Conservation (phyloP, 306 rosid genomes). For the Sophora flavescens region DNA sequence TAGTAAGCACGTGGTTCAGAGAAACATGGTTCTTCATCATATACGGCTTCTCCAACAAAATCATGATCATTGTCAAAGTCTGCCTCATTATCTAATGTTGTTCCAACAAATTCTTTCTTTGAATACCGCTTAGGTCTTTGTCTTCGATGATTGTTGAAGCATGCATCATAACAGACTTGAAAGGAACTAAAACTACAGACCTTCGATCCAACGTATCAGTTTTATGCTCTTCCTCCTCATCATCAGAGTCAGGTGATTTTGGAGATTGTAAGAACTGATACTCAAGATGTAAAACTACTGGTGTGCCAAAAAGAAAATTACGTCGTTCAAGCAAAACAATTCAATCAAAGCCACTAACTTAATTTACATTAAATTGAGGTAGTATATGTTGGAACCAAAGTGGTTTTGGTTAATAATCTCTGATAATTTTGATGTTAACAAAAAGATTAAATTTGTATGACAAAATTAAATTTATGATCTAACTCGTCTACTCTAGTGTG, state of each 20-base stretch:
- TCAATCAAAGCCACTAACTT: not conserved
- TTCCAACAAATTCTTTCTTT: conserved; percentile 81
- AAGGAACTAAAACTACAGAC: conserved; percentile 48
- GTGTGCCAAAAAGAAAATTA: conserved; percentile 14
- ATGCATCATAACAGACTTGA: conserved; percentile 9
- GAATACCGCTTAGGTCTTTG: conserved; percentile 92
- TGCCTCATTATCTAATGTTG: conserved; percentile 78
- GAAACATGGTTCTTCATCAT: conserved; percentile 71
- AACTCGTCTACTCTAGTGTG: no score
- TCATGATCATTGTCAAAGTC: conserved; percentile 94
- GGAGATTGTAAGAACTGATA: conserved; percentile 59
- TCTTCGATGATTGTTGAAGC: conserved; percentile 74
- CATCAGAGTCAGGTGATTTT: conserved; percentile 71
- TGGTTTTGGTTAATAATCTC: no score
- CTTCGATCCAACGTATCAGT: conserved; percentile 76
- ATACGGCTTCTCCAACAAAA: conserved; percentile 94
- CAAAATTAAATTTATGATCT: no score
- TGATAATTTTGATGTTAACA: no score
- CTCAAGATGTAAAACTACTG: not conserved
- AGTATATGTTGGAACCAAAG: no score
- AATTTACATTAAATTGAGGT: no score
- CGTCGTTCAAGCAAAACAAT: conserved; percentile 3
- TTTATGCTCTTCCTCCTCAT: conserved; percentile 65
- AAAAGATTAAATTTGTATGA: no score
- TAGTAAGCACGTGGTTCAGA: no score